Percentiles rank a stretch among this genome's conserved stretches.
Evolutionary conservation across 345 rosid genomes (phyloP).

Genomic region (Eucalyptus marginata): DNA sequence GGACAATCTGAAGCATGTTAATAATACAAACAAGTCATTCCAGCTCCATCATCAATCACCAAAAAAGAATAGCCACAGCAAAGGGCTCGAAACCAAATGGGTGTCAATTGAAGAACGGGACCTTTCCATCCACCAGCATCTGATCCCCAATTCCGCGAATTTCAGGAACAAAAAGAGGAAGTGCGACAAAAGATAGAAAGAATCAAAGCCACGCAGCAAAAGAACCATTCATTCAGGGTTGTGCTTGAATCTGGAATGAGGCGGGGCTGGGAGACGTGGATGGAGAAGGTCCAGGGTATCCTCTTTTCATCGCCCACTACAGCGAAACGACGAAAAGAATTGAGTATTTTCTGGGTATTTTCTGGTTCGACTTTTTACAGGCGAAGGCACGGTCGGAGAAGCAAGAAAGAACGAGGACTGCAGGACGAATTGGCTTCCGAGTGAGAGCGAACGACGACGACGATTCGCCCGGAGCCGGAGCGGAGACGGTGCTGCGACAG

Average conservation of each 20-base stretch:
- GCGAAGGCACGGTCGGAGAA: not conserved
- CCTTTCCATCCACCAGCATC: not conserved
- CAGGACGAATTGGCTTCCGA: not conserved
- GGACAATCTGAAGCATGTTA: not conserved
- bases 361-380: not conserved
- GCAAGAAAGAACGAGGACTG: not conserved
- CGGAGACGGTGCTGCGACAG: not conserved
- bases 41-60: not conserved
- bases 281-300: slow-evolving; percentile 37
- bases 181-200: not conserved
- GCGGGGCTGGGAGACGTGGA: slow-evolving; percentile 49
- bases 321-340: not conserved
- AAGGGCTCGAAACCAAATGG: not conserved
- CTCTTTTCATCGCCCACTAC: slow-evolving; percentile 51
- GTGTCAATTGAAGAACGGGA: not conserved
- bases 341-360: not conserved
- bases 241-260: slow-evolving; percentile 43
- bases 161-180: not conserved
- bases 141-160: not conserved
- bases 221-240: slow-evolving; percentile 45
- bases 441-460: not conserved
- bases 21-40: not conserved
- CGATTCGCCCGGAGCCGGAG: not conserved
- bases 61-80: not conserved
- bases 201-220: not conserved